Percentiles rank a stretch among this genome's conserved stretches.
Conservation (phyloP, 805 yeast genomes). For the Candida ovalis region DNA sequence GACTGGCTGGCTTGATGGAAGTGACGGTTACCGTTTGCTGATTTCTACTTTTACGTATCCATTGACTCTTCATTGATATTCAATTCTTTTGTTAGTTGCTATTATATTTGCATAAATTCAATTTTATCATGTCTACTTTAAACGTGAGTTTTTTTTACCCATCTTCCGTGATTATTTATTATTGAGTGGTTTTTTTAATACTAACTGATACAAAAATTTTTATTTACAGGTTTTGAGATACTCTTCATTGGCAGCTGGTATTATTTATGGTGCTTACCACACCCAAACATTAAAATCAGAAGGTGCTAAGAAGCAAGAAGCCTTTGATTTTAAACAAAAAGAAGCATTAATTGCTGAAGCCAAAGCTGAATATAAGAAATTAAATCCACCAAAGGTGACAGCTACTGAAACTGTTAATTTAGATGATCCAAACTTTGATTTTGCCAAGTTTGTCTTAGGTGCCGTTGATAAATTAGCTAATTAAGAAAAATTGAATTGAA, state of each 20-base stretch:
- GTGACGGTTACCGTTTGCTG: no score
- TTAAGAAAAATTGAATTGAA: no score
- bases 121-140: conserved; percentile 43
- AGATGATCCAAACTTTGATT: conserved; percentile 88
- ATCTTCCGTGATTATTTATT: background rate
- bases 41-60: no score
- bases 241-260: conserved; percentile 85
- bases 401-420: conserved; percentile 56
- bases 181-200: background rate
- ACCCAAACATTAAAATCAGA: conserved; percentile 62
- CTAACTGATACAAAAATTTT: conserved; percentile 2
- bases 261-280: conserved; percentile 84
- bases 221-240: conserved; percentile 75
- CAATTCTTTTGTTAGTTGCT: no score
- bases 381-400: conserved; percentile 42
- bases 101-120: background rate
- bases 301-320: conserved; percentile 56
- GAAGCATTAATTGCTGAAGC: conserved; percentile 82
- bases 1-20: no score
- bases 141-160: conserved; percentile 35
- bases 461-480: conserved; percentile 52
- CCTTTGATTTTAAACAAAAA: conserved; percentile 56
- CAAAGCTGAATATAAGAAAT: conserved; percentile 79
- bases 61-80: no score
- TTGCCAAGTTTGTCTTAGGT: conserved; percentile 63